Base-by-base conservation (phyloP, 1,139 yeast species). In the Candida pseudoviswanathii region DNA sequence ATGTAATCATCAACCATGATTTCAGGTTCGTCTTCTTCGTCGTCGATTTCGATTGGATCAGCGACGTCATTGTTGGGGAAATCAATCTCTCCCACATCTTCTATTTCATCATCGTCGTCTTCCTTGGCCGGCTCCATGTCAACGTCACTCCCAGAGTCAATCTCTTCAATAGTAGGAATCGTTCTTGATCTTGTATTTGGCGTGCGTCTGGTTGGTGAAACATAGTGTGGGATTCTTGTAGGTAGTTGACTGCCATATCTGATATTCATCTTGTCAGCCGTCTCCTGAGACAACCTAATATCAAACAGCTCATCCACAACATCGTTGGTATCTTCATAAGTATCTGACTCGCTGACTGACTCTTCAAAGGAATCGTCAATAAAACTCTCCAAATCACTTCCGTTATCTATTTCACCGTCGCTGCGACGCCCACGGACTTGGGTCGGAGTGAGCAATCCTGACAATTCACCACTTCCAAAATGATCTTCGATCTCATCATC, bases 381-480 rank as follows among this genome's bases (percentile, higher is more conserved):
- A 50, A 76, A 71, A 49, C 75, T 69, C 22, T 68, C 70, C 40
- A 73, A 48, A 52, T 72, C 72, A 44, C 63, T 66, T 33, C 54
- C 58, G 26, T 65, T 64, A 26, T 65, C 67, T 33, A 24, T 25
- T 41, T 31, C 38, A 5, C 29, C 40, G 25, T 37, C 29, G n/a
- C 40, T 37, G 5, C 40, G 40, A 37, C 40, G 40, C 48, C 70
- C 70, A 36, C 70, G 56, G 32, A 72, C 76, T 49, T 71, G 75
- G 2, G 73, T 63, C 2, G 74, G 77, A 1, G 77, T 73, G 52
- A 54, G 57, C 36, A 66, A 60, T 0, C 80, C 80, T 42, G 67
- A 76, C 75, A 73, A 65, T 46, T 68, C 62, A 8, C 62, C 62
- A 22, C 66, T 71, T 2, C 80, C 80, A 53, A 75, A 74, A 41